phyloP scores from a whole-genome alignment of 208 protist species.

The Phytomonas serpens region DNA sequence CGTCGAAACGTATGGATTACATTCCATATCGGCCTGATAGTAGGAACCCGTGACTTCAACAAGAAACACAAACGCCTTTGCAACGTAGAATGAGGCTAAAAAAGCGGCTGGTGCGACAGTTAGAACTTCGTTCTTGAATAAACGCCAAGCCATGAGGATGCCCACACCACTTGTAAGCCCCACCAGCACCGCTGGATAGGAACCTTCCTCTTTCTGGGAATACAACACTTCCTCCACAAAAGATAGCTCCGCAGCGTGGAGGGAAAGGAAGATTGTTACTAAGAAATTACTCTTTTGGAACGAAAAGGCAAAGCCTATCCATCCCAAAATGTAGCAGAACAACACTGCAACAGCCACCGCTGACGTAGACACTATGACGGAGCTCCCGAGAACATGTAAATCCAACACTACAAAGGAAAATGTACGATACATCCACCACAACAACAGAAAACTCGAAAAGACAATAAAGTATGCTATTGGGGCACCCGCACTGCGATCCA shows the following conservation, averaged over 20 bases:
- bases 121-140: conserved; percentile 63
- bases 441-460: conserved; percentile 65
- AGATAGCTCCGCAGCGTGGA: conserved; percentile 58
- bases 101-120: conserved; percentile 28
- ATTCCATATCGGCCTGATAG: conserved; percentile 40
- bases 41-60: conserved; percentile 65
- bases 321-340: conserved; percentile 77
- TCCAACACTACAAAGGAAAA: conserved; percentile 84
- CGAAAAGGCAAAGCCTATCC: conserved; percentile 60
- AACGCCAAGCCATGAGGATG: conserved; percentile 34
- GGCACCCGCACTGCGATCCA: conserved; percentile 53
- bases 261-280: conserved; percentile 42
- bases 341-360: conserved; percentile 52
- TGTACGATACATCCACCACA: conserved; percentile 87
- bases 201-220: conserved; percentile 71
- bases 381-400: conserved; percentile 72
- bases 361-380: conserved; percentile 49
- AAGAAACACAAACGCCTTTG: conserved; percentile 70
- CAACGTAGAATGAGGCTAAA: conserved; percentile 63
- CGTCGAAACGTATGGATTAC: not conserved
- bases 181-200: conserved; percentile 69
- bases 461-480: conserved; percentile 73
- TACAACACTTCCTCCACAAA: conserved; percentile 84
- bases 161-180: conserved; percentile 55
- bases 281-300: conserved; percentile 47